A percentile compares a stretch with the other conserved stretches of the same genome.
Conservation (phyloP, 768 basidiomycete species). For the Boletales sp. region DNA sequence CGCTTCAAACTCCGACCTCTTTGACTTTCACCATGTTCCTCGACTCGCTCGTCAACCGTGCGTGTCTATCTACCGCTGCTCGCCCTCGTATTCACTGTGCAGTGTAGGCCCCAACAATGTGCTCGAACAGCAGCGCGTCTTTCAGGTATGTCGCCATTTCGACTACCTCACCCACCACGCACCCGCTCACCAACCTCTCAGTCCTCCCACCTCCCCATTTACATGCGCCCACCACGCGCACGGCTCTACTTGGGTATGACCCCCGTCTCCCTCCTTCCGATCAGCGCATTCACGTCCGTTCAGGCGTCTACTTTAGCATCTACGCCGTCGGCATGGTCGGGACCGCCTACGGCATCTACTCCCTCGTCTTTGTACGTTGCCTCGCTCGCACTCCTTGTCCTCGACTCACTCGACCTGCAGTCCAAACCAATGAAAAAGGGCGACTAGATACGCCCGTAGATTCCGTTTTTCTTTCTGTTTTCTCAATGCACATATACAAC, state of each 20-base stretch:
- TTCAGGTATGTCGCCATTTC: conserved; percentile 49
- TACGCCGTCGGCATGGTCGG: conserved; percentile 55
- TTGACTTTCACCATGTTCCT: conserved; percentile 41
- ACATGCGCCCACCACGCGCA: conserved; percentile 59
- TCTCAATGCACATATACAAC: conserved; percentile 14
- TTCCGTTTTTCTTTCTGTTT: background rate
- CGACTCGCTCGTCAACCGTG: conserved; percentile 65
- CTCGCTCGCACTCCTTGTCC: background rate
- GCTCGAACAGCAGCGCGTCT: conserved; percentile 58
- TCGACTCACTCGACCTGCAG: conserved; percentile 10
- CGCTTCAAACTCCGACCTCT: conserved; percentile 31
- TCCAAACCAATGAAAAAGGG: conserved; percentile 27
- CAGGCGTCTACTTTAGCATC: conserved; percentile 53
- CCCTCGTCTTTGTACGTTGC: conserved; percentile 43
- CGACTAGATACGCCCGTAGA: conserved; percentile 20
- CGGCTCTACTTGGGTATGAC: conserved; percentile 59
- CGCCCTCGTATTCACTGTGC: background rate
- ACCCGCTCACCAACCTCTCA: conserved; percentile 13
- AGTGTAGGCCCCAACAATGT: conserved; percentile 59
- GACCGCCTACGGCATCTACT: conserved; percentile 47
- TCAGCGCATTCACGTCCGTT: background rate
- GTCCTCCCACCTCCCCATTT: conserved; percentile 47
- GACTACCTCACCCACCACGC: background rate
- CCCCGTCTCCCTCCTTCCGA: too few relatives aligned
- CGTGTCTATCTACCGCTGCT: conserved; percentile 16